Conservation (phyloP, 805 yeast genomes). For the Candida berthetii region DNA sequence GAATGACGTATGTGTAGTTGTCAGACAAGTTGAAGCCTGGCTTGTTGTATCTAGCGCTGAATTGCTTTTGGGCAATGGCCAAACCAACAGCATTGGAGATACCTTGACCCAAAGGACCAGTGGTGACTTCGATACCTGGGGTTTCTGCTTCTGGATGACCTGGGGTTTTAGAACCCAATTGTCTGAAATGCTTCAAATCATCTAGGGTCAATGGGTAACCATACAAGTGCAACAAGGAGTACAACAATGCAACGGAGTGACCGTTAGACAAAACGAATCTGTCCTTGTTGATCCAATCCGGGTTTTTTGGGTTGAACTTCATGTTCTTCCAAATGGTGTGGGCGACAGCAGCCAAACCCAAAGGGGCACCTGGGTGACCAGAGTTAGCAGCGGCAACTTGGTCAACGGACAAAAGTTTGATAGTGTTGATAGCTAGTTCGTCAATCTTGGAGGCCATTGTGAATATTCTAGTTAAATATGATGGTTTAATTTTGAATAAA, state of each 20-base stretch:
- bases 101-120: slow-evolving; percentile 99
- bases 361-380: slow-evolving; percentile 99
- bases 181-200: slow-evolving; percentile 88
- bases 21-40: slow-evolving; percentile 71
- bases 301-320: slow-evolving; percentile 86
- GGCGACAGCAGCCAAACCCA: slow-evolving; percentile 96
- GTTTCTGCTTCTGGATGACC: slow-evolving; percentile 96
- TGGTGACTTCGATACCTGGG: slow-evolving; percentile 94
- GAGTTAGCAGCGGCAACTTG: slow-evolving; percentile 84
- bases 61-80: slow-evolving; percentile 89
- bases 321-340: slow-evolving; percentile 78
- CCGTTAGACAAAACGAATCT: slow-evolving; percentile 95
- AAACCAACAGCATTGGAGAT: slow-evolving; percentile 92
- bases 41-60: slow-evolving; percentile 91
- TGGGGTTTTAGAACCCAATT: slow-evolving; percentile 84
- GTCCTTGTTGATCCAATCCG: slow-evolving; percentile 91
- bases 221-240: slow-evolving; percentile 76
- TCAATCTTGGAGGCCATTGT: slow-evolving; percentile 39
- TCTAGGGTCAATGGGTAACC: slow-evolving; percentile 80
- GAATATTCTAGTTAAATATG: too few relatives aligned
- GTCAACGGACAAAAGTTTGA: slow-evolving; percentile 86
- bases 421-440: slow-evolving; percentile 73
- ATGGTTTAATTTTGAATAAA: too few relatives aligned
- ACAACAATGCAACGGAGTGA: slow-evolving; percentile 89
- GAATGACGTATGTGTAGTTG: slow-evolving; percentile 69